Base-by-base conservation (phyloP, 331 rosid genomes). In the Pyrus hybrid region DNA sequence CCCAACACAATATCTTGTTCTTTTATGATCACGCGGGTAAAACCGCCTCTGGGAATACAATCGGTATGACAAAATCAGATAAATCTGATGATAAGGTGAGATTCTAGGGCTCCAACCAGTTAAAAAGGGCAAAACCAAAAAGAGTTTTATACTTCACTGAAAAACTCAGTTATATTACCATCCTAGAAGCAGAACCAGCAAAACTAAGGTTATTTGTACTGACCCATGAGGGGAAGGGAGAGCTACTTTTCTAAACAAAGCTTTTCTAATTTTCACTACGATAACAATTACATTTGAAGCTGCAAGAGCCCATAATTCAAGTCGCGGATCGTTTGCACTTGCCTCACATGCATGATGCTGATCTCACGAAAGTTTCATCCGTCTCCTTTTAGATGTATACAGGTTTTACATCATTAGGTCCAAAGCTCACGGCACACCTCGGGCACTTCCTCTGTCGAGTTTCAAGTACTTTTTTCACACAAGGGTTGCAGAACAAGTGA, bases 361-460 rank as follows among this genome's bases (percentile, higher is more conserved):
- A 43, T 47, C 53, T 5, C 53, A 47, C 1, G 3, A 16, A 47
- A n/a, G 22, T 62, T 62, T 21, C 62, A 23, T 73, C 71, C 25
- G 70, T 79, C 79, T 83, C 83, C 68, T 53, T 76, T 87, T 87
- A 89, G 86, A 95, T 77, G 87, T 92, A 95, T 56, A 95, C 93
- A 37, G 93, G 87, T 79, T 95, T 95, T 41, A 95, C 92, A 82
- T 95, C 99, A 72, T 95, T 95, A 21, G 93, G 88, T 74, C 98
- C 99, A 47, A 95, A 95, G 82, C 91, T 85, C 54, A 93, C 78
- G 26, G 84, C 63, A 85, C 99, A 95, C 53, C 74, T 84, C 20
- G 99, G 99, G 79, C 99, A 95, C 81, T 92, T 95, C 76, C 98
- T 97, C 63, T 91, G 96, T 56, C 91, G 91, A 86, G 86, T 86